Percentiles rank a stretch among this genome's conserved stretches.
phyloP scores from a whole-genome alignment of 2,329 filamentous ascomycete species.

The Ciborinia camelliae region DNA sequence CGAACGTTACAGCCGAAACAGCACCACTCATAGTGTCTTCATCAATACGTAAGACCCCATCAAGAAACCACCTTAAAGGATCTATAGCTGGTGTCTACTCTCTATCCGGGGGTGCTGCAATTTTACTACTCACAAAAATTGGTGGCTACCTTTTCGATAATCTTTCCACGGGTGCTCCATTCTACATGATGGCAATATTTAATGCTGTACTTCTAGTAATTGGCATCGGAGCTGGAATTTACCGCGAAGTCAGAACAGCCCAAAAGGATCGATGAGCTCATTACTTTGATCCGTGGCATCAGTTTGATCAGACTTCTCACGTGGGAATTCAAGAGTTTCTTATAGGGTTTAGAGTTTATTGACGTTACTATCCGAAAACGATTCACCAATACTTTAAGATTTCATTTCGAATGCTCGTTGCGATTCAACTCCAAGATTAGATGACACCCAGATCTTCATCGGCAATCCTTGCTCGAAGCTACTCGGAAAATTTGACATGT shows the following conservation, averaged over 20 bases:
- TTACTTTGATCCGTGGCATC: not conserved
- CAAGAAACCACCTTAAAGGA: conserved; percentile 64
- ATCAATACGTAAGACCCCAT: conserved; percentile 24
- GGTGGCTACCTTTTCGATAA: conserved; percentile 84
- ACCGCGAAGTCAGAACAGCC: conserved; percentile 29
- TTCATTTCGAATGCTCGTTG: not conserved
- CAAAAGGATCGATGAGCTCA: conserved; percentile 16
- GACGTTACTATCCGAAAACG: not conserved
- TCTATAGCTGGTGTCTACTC: conserved; percentile 94
- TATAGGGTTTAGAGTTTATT: not conserved
- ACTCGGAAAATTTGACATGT: conserved; percentile 3
- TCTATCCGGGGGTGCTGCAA: conserved; percentile 83
- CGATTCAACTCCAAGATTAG: not conserved
- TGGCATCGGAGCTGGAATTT: conserved; percentile 33
- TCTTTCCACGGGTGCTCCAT: conserved; percentile 71
- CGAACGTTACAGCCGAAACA: conserved; percentile 24
- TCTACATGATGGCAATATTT: conserved; percentile 91
- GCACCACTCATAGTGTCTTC: conserved; percentile 35
- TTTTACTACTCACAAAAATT: conserved; percentile 85
- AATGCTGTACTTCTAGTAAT: conserved; percentile 68
- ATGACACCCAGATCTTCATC: not conserved
- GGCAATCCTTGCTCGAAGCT: not conserved
- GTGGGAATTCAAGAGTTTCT: not conserved
- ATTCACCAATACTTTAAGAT: not conserved
- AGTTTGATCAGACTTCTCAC: not conserved